Evolutionary conservation across 305 asterid species (phyloP).

Genomic region (Fraxinus velutina): DNA sequence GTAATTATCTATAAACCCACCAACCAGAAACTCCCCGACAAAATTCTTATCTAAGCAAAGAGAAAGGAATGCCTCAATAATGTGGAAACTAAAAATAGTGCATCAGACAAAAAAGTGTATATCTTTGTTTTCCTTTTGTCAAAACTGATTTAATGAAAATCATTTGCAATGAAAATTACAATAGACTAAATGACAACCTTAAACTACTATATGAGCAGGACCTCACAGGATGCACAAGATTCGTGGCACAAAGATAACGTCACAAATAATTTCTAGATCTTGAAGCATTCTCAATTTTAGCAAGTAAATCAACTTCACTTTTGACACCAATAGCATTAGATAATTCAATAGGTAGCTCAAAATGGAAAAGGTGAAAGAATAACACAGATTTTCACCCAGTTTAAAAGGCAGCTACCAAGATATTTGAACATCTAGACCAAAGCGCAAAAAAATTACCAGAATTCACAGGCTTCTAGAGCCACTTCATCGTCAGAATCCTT

Average conservation of each 20-base stretch:
- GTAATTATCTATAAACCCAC: conserved; percentile 6
- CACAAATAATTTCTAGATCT: conserved; percentile 1
- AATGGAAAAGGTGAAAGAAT: not conserved
- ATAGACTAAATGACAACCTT: not conserved
- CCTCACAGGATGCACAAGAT: not conserved
- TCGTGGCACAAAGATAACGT: not conserved
- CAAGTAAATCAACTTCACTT: not conserved
- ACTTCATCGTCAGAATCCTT: conserved; percentile 91
- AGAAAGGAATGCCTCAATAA: not conserved
- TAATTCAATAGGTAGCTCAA: not conserved
- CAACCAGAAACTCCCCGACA: not conserved
- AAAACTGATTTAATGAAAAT: not conserved
- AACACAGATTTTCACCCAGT: not conserved
- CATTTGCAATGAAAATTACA: not conserved
- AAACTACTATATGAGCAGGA: not conserved
- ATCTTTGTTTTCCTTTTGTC: not conserved
- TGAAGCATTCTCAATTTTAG: not conserved
- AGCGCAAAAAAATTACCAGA: conserved; percentile 53
- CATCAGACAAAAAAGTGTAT: not conserved
- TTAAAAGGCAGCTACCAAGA: not conserved
- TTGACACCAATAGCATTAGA: not conserved
- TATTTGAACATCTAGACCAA: not conserved
- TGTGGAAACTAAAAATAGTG: not conserved
- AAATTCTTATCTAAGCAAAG: not conserved
- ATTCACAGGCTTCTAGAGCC: conserved; percentile 99